These are phyloP conservation scores for Ustilaginoidea virens DNA, from an alignment of 2,329 filamentous ascomycete genomes.

Conservation along the genomic window DNA sequence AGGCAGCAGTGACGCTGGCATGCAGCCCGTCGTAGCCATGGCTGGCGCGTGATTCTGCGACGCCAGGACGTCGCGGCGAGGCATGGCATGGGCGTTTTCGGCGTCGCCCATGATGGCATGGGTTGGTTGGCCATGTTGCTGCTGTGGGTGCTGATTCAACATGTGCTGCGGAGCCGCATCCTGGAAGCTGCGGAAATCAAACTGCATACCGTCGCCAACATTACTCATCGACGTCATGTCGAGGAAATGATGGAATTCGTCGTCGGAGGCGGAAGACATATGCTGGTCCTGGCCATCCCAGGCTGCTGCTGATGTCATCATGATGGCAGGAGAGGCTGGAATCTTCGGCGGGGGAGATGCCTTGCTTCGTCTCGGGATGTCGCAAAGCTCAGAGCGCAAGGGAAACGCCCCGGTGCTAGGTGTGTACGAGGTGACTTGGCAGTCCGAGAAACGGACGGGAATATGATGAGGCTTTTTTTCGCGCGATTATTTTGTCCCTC, in stretches of 20 bases:
- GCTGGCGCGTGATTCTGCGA: constrained; percentile 29
- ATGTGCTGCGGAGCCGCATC: constrained; percentile 18
- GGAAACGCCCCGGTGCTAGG: too few species aligned
- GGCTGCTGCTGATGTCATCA: constrained; percentile 33
- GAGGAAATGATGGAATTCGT: constrained; percentile 50
- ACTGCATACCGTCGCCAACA: constrained; percentile 38
- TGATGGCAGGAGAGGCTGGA: too few species aligned
- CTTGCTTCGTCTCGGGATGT: too few species aligned
- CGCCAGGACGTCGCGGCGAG: constrained; percentile 17
- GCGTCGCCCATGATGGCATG: constrained; percentile 21
- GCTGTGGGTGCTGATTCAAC: constrained; percentile 15
- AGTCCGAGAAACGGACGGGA: too few species aligned
- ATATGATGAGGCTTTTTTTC: too few species aligned
- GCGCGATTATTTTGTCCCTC: too few species aligned
- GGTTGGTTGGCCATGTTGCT: constrained; percentile 13
- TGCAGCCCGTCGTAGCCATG: constrained; percentile 29
- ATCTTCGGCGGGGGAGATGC: too few species aligned
- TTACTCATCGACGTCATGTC: constrained; percentile 41
- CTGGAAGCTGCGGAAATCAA: constrained; percentile 44
- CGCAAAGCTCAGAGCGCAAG: too few species aligned
- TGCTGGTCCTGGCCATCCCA: constrained; percentile 44
- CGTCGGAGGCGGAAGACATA: constrained; percentile 33
- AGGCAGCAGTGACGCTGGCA: constrained; percentile 29
- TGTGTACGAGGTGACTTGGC: too few species aligned
- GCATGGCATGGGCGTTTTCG: constrained; percentile 15